These are phyloP conservation scores for Arthrobotrys sinensis DNA, from an alignment of 2,329 filamentous ascomycete genomes.

Conservation along the genomic window DNA sequence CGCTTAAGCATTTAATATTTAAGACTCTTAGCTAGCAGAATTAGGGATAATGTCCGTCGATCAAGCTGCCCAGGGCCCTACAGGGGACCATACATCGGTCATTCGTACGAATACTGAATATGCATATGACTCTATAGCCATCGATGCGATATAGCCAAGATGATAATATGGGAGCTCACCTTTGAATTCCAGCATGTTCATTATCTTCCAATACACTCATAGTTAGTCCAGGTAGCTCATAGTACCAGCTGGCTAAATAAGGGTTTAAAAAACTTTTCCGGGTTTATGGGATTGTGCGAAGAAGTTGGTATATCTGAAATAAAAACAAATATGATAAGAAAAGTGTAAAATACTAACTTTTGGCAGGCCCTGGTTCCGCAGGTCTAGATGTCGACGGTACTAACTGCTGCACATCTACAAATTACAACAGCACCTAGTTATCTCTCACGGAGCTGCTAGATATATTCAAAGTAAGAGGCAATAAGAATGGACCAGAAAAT, in stretches of 20 bases:
- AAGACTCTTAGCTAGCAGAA: slow-evolving; percentile 8
- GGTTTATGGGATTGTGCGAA: not conserved
- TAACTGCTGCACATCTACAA: not conserved
- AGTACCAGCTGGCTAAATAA: slow-evolving; percentile 13
- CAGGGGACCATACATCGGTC: too few relatives aligned
- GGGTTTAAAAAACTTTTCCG: slow-evolving; percentile 9
- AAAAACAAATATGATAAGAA: not conserved
- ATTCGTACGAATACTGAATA: too few relatives aligned
- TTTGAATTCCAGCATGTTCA: not conserved
- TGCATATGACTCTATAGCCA: too few relatives aligned
- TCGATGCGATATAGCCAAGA: too few relatives aligned
- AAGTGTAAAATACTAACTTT: not conserved
- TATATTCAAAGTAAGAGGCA: too few relatives aligned
- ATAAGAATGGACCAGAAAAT: too few relatives aligned
- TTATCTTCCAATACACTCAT: not conserved
- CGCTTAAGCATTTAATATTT: not conserved
- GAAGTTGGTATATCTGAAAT: too few relatives aligned
- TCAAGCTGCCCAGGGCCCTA: not conserved
- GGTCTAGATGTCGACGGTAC: not conserved
- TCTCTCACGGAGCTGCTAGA: too few relatives aligned
- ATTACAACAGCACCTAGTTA: too few relatives aligned
- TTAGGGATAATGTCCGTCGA: not conserved
- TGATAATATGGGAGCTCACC: not conserved
- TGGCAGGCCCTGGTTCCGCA: too few relatives aligned
- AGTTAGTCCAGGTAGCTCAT: too few relatives aligned